Evolutionary conservation across 441 rosid species (phyloP), one percentile per base, ranked within the genome.

Genomic region (Euphorbia celastroides): DNA sequence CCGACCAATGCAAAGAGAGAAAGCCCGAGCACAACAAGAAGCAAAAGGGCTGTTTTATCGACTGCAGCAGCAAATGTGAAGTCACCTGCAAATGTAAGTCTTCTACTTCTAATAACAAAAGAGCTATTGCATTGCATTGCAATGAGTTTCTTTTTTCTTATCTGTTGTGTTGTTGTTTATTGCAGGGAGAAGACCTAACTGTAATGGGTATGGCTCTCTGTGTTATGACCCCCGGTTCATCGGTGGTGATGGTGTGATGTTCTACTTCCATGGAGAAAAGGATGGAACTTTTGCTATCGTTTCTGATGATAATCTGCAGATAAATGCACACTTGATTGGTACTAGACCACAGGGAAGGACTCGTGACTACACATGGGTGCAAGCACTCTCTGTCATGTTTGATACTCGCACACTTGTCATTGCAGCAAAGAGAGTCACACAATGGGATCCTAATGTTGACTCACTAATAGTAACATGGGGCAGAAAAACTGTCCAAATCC

Each of bases 341-440:
- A 86, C 88, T 19, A 66, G 95, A 30, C 97, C 97, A 0, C 58
- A 73, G 50, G 87, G 89, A 51, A 72, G 95, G 75, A 80, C 84
- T 11, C 84, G 97, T 2, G 95, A 90, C 82, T 90, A 67, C 77
- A 90, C 95, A 27, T 90, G 95, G 97, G 92, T 92, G 63, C 92
- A 92, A 70, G 92, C 94, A 59, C 76, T 92, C 50, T 76, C 89
- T 0, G 67, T 88, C 66, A 84, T 89, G 86, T 89, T 92, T 36
- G 88, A 89, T 48, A 70, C 74, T 5, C 86, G 85, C 78, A 86
- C 79, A 56, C 82, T 92, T 8, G 80, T 81, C 66, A 65, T 92
- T 50, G 89, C 87, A 3, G 84, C 96, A 10, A 84, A 83, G 73
- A 77, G 68, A 65, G 81, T 88, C 61, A 26, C 84, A 0, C 64